Evolutionary conservation across 2,329 filamentous ascomycete genomes (phyloP).

Genomic region (Cadophora sp.): DNA sequence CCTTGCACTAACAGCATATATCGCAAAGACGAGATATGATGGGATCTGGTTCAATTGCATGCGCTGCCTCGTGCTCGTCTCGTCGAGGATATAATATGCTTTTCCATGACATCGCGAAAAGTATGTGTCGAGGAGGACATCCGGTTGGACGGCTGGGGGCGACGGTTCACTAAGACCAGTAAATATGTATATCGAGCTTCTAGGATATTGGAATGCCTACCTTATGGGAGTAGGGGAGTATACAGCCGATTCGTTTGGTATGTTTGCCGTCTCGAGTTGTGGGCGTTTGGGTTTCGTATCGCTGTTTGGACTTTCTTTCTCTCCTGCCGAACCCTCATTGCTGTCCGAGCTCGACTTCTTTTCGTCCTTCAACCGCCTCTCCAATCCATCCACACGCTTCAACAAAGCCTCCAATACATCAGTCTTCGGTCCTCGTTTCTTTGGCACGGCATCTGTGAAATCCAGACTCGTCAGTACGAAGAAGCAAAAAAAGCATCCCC

Average conservation of each 20-base stretch:
- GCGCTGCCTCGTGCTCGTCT: slow-evolving; percentile 74
- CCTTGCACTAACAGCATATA: slow-evolving; percentile 69
- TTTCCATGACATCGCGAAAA: slow-evolving; percentile 82
- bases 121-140: slow-evolving; percentile 77
- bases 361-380: slow-evolving; percentile 78
- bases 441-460: slow-evolving; percentile 78
- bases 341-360: slow-evolving; percentile 51
- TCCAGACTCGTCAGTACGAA: slow-evolving; percentile 14
- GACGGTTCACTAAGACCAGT: slow-evolving; percentile 51
- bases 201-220: slow-evolving; percentile 40
- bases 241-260: slow-evolving; percentile 48
- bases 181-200: slow-evolving; percentile 14
- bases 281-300: slow-evolving; percentile 47
- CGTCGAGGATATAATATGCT: slow-evolving; percentile 82
- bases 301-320: slow-evolving; percentile 37
- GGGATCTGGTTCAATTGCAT: slow-evolving; percentile 65
- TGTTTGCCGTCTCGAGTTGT: slow-evolving; percentile 48
- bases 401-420: slow-evolving; percentile 85
- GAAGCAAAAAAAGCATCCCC: not conserved
- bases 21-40: slow-evolving; percentile 58
- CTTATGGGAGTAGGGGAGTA: slow-evolving; percentile 52
- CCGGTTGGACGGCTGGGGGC: slow-evolving; percentile 56
- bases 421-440: slow-evolving; percentile 89
- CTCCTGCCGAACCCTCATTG: slow-evolving; percentile 31
- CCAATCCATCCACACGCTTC: slow-evolving; percentile 84